A percentile compares a stretch with the other conserved stretches of the same genome.
phyloP scores from a whole-genome alignment of 2,329 filamentous ascomycete genomes.

The Grosmannia huntii region DNA sequence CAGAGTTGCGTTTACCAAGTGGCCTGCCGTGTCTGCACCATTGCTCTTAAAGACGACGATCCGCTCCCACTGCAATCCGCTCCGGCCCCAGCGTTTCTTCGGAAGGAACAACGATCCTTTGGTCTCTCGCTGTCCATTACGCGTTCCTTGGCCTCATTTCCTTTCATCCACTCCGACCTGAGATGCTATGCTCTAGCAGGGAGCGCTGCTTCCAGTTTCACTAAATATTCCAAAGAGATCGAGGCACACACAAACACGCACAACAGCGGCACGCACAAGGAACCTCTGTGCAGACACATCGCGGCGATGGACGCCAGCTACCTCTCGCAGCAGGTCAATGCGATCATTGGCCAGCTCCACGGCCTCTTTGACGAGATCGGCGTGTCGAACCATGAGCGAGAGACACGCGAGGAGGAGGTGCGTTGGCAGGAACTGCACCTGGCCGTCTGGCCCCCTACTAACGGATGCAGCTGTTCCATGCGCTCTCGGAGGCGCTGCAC shows the following conservation, averaged over 20 bases:
- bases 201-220: conserved; percentile 8
- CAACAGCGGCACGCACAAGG: too few relatives aligned
- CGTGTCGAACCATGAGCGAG: conserved; percentile 84
- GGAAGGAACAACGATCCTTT: background rate
- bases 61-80: background rate
- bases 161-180: background rate
- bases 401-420: conserved; percentile 81
- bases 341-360: conserved; percentile 85
- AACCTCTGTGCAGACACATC: background rate
- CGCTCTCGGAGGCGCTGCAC: conserved; percentile 81
- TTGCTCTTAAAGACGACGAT: background rate
- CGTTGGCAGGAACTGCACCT: conserved; percentile 15
- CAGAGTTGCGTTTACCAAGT: background rate
- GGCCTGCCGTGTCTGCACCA: background rate
- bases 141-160: background rate
- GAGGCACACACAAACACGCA: background rate
- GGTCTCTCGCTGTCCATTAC: background rate
- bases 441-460: background rate
- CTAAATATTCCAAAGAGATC: background rate
- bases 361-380: conserved; percentile 96
- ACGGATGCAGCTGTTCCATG: conserved; percentile 62
- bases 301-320: conserved; percentile 80
- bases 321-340: conserved; percentile 87
- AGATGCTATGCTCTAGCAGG: conserved; percentile 10
- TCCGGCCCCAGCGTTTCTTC: background rate